Base-by-base conservation (phyloP, 31 red algal genomes). In the Bonnemaisonia californica region DNA sequence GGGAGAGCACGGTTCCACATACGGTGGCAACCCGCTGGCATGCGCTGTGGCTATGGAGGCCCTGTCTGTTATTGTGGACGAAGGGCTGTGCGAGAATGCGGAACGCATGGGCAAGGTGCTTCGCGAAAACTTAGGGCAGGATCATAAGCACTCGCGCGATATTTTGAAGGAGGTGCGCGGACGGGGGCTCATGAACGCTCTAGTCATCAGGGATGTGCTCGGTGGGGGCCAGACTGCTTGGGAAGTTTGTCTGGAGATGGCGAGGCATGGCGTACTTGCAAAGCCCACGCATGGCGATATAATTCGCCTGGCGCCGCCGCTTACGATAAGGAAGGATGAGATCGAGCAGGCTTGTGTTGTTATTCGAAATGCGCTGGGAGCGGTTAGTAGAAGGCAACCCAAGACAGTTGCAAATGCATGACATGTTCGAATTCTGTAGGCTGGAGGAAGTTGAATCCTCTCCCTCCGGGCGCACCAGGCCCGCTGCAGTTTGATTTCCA, bases 1-100 rank as follows among this genome's bases (percentile, higher is more conserved):
- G 24, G 97, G 97, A 19, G 93, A 99, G 55, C 97, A 99, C 64
- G 97, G 97, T 27, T 99, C 97, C 13, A 99, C 97, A 39, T 99
- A 94, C 85, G 97, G 93, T 2, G 97, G 97, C 22, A 99, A 99
- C 81, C 97, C 97, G 8, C 81, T 99, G 4, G 97, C 89, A 22
- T 91, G 87, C 22, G 88, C 86, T 24, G 97, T 99, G 28, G 89
- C 69, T 3, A 89, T 93, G 71, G 91, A 73, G 30, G 97, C 97
- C 12, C 69, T 99, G 28, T 68, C 88, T 45, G 87, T 99, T 1
- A 74, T 99, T 30, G 79, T 83, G 58, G 77, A 99, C 33, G 97
- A 99, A 72, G 63, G 76, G 4, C 57, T 96, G 23, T 79, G 76
- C 28, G 93, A 96, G 42, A 93, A 90, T 41, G 58, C 93, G 19